Conservation (phyloP, 2,329 filamentous ascomycete genomes). For the Coniella lustricola region DNA sequence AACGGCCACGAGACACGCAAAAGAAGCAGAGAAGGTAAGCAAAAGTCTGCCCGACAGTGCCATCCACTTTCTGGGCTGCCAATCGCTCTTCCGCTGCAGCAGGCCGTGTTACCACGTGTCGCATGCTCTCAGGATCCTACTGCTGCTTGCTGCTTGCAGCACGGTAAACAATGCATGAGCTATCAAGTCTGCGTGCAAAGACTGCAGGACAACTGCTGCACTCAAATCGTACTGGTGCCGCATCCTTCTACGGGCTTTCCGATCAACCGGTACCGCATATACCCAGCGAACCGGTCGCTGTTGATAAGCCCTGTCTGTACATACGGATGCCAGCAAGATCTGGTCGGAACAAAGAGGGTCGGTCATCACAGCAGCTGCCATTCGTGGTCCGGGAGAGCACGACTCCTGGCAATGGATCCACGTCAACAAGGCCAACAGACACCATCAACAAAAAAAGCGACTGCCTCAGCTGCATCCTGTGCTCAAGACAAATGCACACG, state of each 20-base stretch:
- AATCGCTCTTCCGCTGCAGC: background rate
- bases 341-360: no score
- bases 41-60: background rate
- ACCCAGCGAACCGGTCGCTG: background rate
- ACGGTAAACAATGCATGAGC: background rate
- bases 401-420: no score
- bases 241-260: background rate
- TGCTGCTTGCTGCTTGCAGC: background rate
- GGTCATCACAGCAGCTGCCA: no score
- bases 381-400: no score
- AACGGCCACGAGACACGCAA: no score
- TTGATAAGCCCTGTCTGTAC: no score
- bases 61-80: constrained; percentile 4
- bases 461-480: no score
- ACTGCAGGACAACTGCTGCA: background rate
- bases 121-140: background rate
- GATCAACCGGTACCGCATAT: background rate
- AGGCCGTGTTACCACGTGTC: background rate
- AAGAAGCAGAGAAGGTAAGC: background rate
- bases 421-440: no score
- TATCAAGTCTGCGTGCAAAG: background rate
- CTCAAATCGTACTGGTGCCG: background rate
- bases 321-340: no score
- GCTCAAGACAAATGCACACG: no score
- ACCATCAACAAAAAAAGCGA: no score